Percentiles rank a stretch among this genome's conserved stretches.
phyloP scores from a whole-genome alignment of 2,329 filamentous ascomycete genomes.

The Ophidiomyces ophidiicola region DNA sequence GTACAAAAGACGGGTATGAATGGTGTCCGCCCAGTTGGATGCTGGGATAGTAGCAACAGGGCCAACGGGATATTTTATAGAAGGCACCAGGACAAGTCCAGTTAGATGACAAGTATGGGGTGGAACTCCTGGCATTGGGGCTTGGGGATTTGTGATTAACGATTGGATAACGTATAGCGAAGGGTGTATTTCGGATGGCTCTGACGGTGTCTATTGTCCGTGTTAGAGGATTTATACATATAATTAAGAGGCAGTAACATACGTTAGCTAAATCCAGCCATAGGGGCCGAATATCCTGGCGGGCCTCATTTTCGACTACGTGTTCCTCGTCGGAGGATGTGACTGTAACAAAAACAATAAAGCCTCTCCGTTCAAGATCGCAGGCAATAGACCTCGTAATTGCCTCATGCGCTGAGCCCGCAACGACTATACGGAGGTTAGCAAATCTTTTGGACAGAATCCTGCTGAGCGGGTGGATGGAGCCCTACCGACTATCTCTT shows the following conservation, averaged over 20 bases:
- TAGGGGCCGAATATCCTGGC: slow-evolving; percentile 69
- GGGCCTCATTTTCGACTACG: slow-evolving; percentile 60
- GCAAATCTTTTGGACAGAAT: not conserved
- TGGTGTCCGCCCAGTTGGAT: slow-evolving; percentile 72
- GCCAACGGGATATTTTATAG: slow-evolving; percentile 64
- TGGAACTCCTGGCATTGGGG: slow-evolving; percentile 62
- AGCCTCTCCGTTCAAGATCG: slow-evolving; percentile 82
- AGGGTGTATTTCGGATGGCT: slow-evolving; percentile 44
- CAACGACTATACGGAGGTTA: slow-evolving; percentile 49
- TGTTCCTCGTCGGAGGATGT: slow-evolving; percentile 75
- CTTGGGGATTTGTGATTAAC: slow-evolving; percentile 61
- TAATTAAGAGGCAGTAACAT: slow-evolving; percentile 12
- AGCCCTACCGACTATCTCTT: slow-evolving; percentile 58
- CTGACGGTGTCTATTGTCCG: slow-evolving; percentile 46
- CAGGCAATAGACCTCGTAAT: slow-evolving; percentile 70
- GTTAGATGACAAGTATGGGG: slow-evolving; percentile 64
- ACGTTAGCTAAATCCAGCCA: slow-evolving; percentile 60
- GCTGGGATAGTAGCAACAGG: slow-evolving; percentile 76
- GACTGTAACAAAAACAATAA: slow-evolving; percentile 85
- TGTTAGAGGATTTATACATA: not conserved
- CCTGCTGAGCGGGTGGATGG: not conserved
- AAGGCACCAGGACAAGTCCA: slow-evolving; percentile 70
- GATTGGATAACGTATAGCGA: slow-evolving; percentile 60
- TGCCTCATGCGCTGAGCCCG: slow-evolving; percentile 74
- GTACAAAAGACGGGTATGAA: slow-evolving; percentile 83